phyloP scores from a whole-genome alignment of 352 stramenopile genomes.

The Pythium chondricola region DNA sequence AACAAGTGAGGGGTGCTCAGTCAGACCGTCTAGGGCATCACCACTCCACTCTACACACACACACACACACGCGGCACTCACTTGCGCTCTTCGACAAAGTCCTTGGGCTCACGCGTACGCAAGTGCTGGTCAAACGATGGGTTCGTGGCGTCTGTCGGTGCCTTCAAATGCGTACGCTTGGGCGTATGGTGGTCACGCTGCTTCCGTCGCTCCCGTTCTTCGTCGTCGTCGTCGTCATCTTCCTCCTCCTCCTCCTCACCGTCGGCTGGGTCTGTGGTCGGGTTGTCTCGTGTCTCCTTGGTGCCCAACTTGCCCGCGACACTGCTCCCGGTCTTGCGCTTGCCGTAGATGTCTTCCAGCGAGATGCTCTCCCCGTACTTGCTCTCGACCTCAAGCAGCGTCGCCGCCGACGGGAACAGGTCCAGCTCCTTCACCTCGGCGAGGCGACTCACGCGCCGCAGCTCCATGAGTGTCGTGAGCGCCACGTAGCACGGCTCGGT shows the following conservation, averaged over 20 bases:
- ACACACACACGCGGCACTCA: not conserved
- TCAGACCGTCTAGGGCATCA: not conserved
- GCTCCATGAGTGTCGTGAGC: constrained; percentile 54
- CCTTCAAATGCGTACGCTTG: constrained; percentile 38
- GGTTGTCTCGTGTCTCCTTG: not conserved
- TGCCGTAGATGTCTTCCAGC: constrained; percentile 81
- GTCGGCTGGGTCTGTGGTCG: not conserved
- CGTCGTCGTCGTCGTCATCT: not conserved
- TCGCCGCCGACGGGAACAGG: constrained; percentile 68
- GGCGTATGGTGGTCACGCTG: not conserved
- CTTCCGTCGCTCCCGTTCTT: not conserved
- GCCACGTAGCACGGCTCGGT: constrained; percentile 74
- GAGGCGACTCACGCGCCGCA: constrained; percentile 50
- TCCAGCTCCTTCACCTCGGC: constrained; percentile 50
- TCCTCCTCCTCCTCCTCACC: constrained; percentile 1
- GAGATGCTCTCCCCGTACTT: constrained; percentile 91
- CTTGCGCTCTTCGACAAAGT: constrained; percentile 51
- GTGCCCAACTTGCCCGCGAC: not conserved
- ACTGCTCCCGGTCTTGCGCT: not conserved
- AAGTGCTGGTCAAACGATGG: constrained; percentile 48
- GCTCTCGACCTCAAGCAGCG: constrained; percentile 85
- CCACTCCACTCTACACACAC: not conserved
- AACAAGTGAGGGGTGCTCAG: not conserved
- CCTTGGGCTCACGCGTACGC: constrained; percentile 34
- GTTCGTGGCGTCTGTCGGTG: constrained; percentile 71